A percentile compares a stretch with the other conserved stretches of the same genome.
Conservation (phyloP, 352 stramenopile genomes). For the Globisporangium apiculatum region DNA sequence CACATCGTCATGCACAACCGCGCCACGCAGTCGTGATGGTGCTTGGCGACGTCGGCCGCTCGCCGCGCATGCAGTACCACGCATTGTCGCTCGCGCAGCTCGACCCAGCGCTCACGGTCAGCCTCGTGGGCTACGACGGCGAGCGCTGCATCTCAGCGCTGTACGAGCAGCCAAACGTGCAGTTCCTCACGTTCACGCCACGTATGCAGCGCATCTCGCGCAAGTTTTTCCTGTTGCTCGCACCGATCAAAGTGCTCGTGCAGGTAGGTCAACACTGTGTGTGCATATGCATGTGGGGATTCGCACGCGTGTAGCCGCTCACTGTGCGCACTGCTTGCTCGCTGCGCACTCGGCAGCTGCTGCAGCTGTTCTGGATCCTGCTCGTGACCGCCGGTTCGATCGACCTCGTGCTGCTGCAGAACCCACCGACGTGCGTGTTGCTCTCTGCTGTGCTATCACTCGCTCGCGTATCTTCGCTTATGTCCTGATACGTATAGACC, state of each 20-base stretch:
- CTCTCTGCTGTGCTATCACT: not conserved
- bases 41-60: conserved; percentile 93
- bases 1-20: not conserved
- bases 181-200: conserved; percentile 72
- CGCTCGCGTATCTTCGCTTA: too few species aligned
- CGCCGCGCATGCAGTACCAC: conserved; percentile 99
- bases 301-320: too few species aligned
- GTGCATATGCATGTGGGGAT: not conserved
- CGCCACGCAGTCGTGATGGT: conserved; percentile 90
- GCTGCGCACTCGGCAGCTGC: conserved; percentile 24
- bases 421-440: conserved; percentile 87
- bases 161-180: conserved; percentile 48
- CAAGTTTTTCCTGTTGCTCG: conserved; percentile 68
- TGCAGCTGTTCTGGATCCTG: conserved; percentile 80
- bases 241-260: conserved; percentile 81
- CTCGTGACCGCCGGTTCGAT: conserved; percentile 58
- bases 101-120: conserved; percentile 55
- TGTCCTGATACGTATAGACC: too few species aligned
- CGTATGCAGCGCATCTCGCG: conserved; percentile 54
- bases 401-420: conserved; percentile 97
- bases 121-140: conserved; percentile 92
- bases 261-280: conserved; percentile 16
- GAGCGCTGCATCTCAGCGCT: conserved; percentile 83
- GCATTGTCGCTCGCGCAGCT: conserved; percentile 90
- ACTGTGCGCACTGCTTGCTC: too few species aligned